A percentile compares a stretch with the other conserved stretches of the same genome.
Evolutionary conservation across 2,329 filamentous ascomycete species (phyloP).

Genomic region (Fusarium torulosum): DNA sequence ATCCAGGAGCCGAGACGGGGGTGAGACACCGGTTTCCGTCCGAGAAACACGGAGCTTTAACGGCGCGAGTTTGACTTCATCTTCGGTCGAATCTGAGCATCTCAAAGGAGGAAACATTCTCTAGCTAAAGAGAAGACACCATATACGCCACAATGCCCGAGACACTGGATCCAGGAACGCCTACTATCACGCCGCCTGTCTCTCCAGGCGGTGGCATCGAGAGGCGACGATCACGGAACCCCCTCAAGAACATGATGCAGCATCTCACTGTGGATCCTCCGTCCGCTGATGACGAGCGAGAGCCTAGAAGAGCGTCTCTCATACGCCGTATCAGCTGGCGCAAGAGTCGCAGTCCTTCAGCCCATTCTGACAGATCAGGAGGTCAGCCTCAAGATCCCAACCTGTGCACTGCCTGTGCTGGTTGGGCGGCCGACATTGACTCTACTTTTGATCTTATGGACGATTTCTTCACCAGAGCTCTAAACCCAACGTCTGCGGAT

Average conservation of each 20-base stretch:
- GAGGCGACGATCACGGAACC: constrained; percentile 53
- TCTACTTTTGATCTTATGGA: constrained; percentile 52
- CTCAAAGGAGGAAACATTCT: neutral
- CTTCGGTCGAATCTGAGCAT: constrained; percentile 6
- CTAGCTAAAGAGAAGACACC: neutral
- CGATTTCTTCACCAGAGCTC: constrained; percentile 45
- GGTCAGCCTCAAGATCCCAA: constrained; percentile 49
- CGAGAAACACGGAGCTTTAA: constrained; percentile 45
- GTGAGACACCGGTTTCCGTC: constrained; percentile 40
- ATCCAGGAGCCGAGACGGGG: constrained; percentile 46
- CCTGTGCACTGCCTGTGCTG: constrained; percentile 50
- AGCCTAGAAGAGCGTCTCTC: constrained; percentile 50
- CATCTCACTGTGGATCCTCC: constrained; percentile 54
- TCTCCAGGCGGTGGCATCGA: constrained; percentile 43
- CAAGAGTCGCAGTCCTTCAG: constrained; percentile 53
- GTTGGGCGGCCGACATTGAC: constrained; percentile 53
- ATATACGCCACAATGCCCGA: constrained; percentile 48
- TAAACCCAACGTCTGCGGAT: constrained; percentile 49
- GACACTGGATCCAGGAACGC: constrained; percentile 46
- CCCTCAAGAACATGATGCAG: constrained; percentile 55
- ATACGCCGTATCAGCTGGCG: constrained; percentile 55
- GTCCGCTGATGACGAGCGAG: constrained; percentile 46
- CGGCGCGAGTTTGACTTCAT: constrained; percentile 33
- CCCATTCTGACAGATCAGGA: constrained; percentile 51
- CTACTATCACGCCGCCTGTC: constrained; percentile 41